Evolutionary conservation across 768 basidiomycete genomes (phyloP), one percentile per base, ranked within the genome.

Genomic region (Hygrophorus pudorinus): DNA sequence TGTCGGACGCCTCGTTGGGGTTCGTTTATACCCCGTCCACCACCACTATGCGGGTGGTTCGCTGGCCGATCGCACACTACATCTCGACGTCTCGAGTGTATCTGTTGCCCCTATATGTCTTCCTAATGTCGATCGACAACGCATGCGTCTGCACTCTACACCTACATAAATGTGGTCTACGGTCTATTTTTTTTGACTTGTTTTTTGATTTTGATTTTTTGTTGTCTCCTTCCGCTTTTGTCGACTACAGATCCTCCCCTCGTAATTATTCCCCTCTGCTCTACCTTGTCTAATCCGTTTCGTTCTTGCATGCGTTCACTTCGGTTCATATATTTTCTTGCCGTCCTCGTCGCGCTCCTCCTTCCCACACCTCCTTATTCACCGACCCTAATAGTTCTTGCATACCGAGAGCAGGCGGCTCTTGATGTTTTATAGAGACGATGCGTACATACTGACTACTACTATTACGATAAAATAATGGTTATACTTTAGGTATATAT

Each of bases 231-330:
- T 36, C 38, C 44, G n/a, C 35, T 29, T 31, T 18, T 12, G 24
- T 43, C 42, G 41, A 24, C 41, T 48, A 31, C 34, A 42, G 33
- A 42, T 38, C 32, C n/a, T 18, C 20, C 13, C 18, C 34, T 30
- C 18, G 14, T 13, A 10, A 36, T 27, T 37, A 16, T 14, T 31
- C 9, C n/a, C 41, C 5, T 33, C 27, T 35, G 45, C 45, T 16
- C 32, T 24, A 1, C 9, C n/a, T n/a, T n/a, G n/a, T n/a, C n/a
- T n/a, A n/a, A 27, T 30, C 28, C 27, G 41, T 32, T 32, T 13
- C n/a, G 12, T 42, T 27, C 17, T 31, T 16, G 17, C 3, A 9
- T 41, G 20, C 13, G 17, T 4, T 32, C 9, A 16, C 5, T 18
- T 16, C 33, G 41, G 30, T n/a, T 39, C 38, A 3, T 39, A 20